Evolutionary conservation across 257 asterid genomes (phyloP), one percentile per base, ranked within the genome.

Genomic region (Thymus mandschuricus): DNA sequence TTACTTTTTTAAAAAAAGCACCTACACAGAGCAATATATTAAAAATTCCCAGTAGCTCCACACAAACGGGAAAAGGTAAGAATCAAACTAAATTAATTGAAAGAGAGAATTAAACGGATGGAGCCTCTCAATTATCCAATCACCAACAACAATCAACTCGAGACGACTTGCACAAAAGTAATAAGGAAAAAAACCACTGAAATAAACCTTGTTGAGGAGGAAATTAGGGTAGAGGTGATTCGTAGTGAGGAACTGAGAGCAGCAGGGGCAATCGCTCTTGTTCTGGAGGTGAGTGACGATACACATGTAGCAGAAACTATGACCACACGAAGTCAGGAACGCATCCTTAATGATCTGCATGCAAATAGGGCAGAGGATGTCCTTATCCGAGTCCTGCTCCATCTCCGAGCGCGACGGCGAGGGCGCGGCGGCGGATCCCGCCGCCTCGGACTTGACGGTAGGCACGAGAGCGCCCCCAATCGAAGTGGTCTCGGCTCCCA

Each of bases 281-380:
- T 91, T 89, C 76, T 81, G 83, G 43, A 94, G 88, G 81, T 91
- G 99, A 69, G 97, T 91, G 52, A 74, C 84, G 31, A 94, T 94
- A 63, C 97, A 94, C 88, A 85, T 89, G 75, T 88, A 94, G 81
- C 99, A 94, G 69, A 89, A 94, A 73, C 92, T 94, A 79, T 94
- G 98, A 1, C 98, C 98, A 60, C 98, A 94, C 0, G 90, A 79
- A 28, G 97, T 94, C 13, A 91, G 56, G 41, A 91, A 94, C 1
- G 97, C 97, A 46, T 91, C 99, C 86, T 86, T 91, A 0, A 94
- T 91, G 54, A 86, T 77, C 66, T 94, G 96, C 95, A 94, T 89
- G 84, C 99, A 91, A 57, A 94, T 94, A 71, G 97, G 99, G 71
- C 99, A 94, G 77, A 91, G 66, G 56, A 91, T 64, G 59, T 94